Evolutionary conservation across 768 basidiomycete genomes (phyloP).

Genomic region (Coprinellus aureogranulatus): DNA sequence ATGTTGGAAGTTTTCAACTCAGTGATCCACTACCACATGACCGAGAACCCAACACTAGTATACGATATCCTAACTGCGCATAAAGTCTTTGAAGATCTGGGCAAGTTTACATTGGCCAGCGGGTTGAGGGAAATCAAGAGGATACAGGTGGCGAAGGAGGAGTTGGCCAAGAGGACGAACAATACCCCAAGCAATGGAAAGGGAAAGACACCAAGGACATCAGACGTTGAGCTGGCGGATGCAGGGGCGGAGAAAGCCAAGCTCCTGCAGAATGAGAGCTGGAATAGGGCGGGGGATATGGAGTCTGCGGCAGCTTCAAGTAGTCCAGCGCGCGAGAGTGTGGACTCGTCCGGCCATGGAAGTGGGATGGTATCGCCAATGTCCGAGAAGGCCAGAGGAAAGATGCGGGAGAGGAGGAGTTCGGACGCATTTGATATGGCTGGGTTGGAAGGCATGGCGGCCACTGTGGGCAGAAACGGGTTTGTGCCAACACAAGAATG

Average conservation of each 20-base stretch:
- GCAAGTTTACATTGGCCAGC: slow-evolving; percentile 85
- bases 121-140: slow-evolving; percentile 84
- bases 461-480: slow-evolving; percentile 81
- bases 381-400: slow-evolving; percentile 91
- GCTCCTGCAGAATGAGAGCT: slow-evolving; percentile 56
- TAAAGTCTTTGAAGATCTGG: slow-evolving; percentile 83
- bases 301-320: slow-evolving; percentile 7
- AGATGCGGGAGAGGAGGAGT: slow-evolving; percentile 68
- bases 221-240: slow-evolving; percentile 32
- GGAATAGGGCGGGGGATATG: slow-evolving; percentile 11
- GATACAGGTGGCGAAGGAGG: slow-evolving; percentile 69
- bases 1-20: slow-evolving; percentile 94
- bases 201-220: slow-evolving; percentile 34
- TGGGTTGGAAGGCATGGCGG: slow-evolving; percentile 62
- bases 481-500: slow-evolving; percentile 97
- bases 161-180: slow-evolving; percentile 38
- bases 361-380: slow-evolving; percentile 25
- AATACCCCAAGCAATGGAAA: slow-evolving; percentile 33
- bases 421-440: slow-evolving; percentile 33
- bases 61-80: slow-evolving; percentile 85
- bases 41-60: slow-evolving; percentile 83
- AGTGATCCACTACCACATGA: slow-evolving; percentile 72
- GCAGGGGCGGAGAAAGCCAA: slow-evolving; percentile 66
- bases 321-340: background rate
- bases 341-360: background rate